Percentiles rank a stretch among this genome's conserved stretches.
Evolutionary conservation across 257 asterid species (phyloP).

Genomic region (Craterostigma plantagineum): DNA sequence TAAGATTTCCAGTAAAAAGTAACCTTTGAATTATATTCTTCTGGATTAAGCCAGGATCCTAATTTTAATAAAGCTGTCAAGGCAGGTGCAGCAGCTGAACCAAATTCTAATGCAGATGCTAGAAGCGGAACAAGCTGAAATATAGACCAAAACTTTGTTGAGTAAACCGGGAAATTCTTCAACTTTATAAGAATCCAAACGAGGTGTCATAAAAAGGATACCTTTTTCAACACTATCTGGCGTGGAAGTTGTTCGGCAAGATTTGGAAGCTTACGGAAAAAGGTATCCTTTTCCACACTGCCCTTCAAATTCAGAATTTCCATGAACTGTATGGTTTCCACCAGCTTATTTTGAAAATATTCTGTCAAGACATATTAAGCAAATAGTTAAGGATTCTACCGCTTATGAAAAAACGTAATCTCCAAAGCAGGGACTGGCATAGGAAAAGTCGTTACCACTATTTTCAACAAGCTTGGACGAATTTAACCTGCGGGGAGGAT

Average conservation of each 20-base stretch:
- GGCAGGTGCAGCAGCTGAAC: constrained; percentile 98
- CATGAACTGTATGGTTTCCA: constrained; percentile 97
- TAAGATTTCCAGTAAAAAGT: constrained; percentile 10
- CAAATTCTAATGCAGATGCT: constrained; percentile 90
- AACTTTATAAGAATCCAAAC: constrained; percentile 8
- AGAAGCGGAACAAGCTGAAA: constrained; percentile 83
- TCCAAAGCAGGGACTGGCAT: not conserved
- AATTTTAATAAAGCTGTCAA: constrained; percentile 80
- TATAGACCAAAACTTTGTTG: constrained; percentile 9
- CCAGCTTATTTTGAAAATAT: constrained; percentile 89
- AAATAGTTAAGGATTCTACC: too few relatives aligned
- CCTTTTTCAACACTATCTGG: constrained; percentile 94
- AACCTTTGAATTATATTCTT: constrained; percentile 75
- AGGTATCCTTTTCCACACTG: constrained; percentile 91
- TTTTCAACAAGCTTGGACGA: constrained; percentile 91
- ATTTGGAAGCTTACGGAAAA: constrained; percentile 94
- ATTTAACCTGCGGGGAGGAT: constrained; percentile 92
- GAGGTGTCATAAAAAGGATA: constrained; percentile 10
- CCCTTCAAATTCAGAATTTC: constrained; percentile 93
- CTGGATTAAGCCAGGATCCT: constrained; percentile 79
- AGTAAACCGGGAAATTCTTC: not conserved
- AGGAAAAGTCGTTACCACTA: constrained; percentile 37
- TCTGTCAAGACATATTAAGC: constrained; percentile 30
- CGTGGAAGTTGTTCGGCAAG: constrained; percentile 94
- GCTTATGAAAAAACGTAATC: constrained; percentile 13